Conservation (phyloP, 139 green algal genomes). For the Chlorella sp. region DNA sequence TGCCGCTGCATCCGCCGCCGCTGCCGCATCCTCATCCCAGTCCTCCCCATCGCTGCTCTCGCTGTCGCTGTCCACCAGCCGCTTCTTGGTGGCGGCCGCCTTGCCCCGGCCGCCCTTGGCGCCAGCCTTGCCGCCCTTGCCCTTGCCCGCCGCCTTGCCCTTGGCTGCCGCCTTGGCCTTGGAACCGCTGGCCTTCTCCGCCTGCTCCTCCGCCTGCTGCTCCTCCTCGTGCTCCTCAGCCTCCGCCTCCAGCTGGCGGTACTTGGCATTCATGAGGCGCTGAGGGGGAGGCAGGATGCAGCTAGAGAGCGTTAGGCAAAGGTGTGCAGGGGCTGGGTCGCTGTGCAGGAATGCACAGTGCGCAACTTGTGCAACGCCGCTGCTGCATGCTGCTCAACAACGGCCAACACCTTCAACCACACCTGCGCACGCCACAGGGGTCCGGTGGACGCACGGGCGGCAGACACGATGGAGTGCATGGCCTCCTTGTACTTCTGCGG, state of each 20-base stretch:
- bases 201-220: neutral
- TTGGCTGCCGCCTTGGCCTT: constrained; percentile 1
- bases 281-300: neutral
- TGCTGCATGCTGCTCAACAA: neutral
- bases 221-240: neutral
- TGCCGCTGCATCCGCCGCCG: neutral
- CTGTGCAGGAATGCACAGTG: neutral
- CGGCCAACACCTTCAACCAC: neutral
- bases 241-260: constrained; percentile 2
- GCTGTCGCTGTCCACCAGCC: constrained; percentile 20
- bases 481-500: constrained; percentile 37
- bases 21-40: neutral
- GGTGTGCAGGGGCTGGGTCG: too few species aligned
- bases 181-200: neutral
- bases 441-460: neutral
- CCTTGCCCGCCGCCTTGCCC: neutral
- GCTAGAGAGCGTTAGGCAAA: too few species aligned
- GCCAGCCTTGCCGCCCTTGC: neutral
- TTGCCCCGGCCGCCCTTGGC: neutral
- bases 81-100: neutral
- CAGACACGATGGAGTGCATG: constrained; percentile 16
- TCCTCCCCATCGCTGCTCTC: neutral
- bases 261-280: constrained; percentile 32
- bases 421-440: constrained; percentile 36
- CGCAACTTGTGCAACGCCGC: too few species aligned